A percentile compares a stretch with the other conserved stretches of the same genome.
Conservation (phyloP, 306 rosid genomes). For the Purshia tridentata region DNA sequence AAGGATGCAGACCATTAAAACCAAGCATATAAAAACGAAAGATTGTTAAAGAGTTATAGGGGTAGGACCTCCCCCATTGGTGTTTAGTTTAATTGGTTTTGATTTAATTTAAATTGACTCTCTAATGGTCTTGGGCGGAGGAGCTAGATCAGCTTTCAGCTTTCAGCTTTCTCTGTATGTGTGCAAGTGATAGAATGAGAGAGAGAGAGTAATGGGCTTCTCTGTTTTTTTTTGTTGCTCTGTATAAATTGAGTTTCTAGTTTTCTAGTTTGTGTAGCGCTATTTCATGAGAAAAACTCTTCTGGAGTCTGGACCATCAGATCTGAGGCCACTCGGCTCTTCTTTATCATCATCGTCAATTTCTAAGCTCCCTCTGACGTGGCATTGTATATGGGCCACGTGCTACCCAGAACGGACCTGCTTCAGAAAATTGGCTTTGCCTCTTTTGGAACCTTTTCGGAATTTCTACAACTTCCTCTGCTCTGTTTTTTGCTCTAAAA, state of each 20-base stretch:
- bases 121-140: constrained; percentile 3
- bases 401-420: constrained; percentile 36
- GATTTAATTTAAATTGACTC: not conserved
- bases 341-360: constrained; percentile 15
- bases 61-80: constrained; percentile 34
- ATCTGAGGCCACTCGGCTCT: constrained; percentile 36
- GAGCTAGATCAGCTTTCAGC: not conserved
- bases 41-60: not conserved
- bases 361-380: constrained; percentile 35
- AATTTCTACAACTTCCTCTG: constrained; percentile 15
- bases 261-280: too few species aligned
- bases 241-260: too few species aligned
- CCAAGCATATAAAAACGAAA: not conserved
- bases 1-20: not conserved
- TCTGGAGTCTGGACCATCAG: constrained; percentile 27
- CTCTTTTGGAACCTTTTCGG: constrained; percentile 7
- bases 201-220: not conserved
- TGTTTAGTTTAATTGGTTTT: not conserved
- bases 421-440: constrained; percentile 22
- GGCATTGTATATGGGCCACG: constrained; percentile 55
- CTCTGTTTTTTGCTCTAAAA: not conserved
- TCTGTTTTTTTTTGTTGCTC: not conserved
- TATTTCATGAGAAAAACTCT: not conserved
- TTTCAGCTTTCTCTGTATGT: not conserved
- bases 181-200: not conserved